phyloP scores from a whole-genome alignment of 148 eudicot genomes.

The Silene uniflora region DNA sequence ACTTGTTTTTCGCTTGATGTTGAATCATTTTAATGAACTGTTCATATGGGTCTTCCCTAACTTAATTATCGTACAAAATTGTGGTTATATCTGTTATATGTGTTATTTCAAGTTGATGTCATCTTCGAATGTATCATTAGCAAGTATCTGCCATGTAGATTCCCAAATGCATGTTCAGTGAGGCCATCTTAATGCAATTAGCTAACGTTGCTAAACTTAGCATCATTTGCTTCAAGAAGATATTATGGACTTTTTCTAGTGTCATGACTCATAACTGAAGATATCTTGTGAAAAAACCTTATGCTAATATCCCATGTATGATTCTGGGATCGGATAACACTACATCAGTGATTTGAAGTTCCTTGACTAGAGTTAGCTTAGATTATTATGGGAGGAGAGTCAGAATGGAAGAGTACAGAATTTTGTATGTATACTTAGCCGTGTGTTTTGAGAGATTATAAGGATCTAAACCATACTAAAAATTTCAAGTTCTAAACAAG shows the following conservation, averaged over 20 bases:
- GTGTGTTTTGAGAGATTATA: not conserved
- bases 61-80: no score
- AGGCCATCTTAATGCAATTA: not conserved
- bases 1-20: no score
- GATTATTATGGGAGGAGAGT: not conserved
- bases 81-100: no score
- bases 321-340: not conserved
- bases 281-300: not conserved
- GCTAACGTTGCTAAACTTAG: not conserved
- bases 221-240: not conserved
- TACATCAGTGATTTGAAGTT: not conserved
- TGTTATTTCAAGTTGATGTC: not conserved
- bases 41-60: no score
- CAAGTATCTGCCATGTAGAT: not conserved
- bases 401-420: not conserved
- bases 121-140: not conserved
- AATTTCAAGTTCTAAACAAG: not conserved
- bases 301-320: not conserved
- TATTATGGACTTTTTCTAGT: not conserved
- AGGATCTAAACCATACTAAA: not conserved
- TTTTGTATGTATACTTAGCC: not conserved
- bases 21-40: no score
- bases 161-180: not conserved
- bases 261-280: not conserved
- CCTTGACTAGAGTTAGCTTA: not conserved